These are phyloP conservation scores for Leccinum obscurum DNA, from an alignment of 768 basidiomycete genomes.

Conservation along the genomic window DNA sequence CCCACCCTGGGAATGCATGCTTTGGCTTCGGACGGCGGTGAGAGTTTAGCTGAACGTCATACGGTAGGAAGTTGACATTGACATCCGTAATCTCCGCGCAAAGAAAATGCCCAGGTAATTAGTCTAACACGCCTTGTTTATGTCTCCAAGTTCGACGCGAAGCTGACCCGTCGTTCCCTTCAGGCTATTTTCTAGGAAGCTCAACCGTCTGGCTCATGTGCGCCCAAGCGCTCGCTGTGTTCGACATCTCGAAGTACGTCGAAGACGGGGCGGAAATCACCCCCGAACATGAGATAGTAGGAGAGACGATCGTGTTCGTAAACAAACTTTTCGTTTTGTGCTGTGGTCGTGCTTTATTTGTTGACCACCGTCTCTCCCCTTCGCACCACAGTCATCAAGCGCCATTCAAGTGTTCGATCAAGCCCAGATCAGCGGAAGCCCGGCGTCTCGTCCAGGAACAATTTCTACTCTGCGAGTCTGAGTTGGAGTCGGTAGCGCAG, in stretches of 20 bases:
- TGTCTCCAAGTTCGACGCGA: background rate
- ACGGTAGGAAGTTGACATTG: background rate
- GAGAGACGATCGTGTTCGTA: conserved; percentile 12
- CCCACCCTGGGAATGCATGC: conserved; percentile 12
- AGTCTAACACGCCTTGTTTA: background rate
- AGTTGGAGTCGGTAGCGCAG: no score
- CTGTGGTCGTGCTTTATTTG: background rate
- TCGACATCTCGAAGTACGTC: conserved; percentile 38
- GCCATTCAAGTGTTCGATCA: background rate
- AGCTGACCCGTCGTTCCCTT: no score
- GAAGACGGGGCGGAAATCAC: conserved; percentile 44
- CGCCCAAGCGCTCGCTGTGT: conserved; percentile 42
- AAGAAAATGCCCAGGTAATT: background rate
- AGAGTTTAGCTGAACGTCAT: background rate
- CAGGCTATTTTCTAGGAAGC: conserved; percentile 23
- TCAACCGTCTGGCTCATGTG: conserved; percentile 26
- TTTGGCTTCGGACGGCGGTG: conserved; percentile 27
- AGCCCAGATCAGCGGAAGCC: background rate
- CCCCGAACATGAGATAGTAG: conserved; percentile 40
- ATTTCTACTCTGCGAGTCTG: background rate
- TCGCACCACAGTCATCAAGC: background rate
- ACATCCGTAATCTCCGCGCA: background rate
- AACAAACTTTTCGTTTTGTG: background rate
- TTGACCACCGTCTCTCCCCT: background rate
- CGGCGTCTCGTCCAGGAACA: background rate